Base-by-base conservation (phyloP, 2,329 filamentous ascomycete species). In the Neonectria hederae region DNA sequence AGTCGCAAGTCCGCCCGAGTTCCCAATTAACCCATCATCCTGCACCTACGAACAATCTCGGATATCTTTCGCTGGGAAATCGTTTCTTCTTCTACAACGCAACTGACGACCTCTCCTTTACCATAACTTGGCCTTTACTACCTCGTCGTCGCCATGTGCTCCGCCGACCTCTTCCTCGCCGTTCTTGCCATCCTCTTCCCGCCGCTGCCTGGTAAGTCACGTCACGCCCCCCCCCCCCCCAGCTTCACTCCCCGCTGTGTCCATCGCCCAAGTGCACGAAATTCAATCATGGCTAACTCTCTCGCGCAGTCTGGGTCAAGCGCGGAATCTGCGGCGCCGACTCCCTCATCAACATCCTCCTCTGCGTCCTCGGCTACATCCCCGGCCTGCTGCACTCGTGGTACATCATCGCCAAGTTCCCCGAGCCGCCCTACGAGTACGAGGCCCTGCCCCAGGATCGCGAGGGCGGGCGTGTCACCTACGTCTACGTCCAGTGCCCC, bases 401-500 rank as follows among this genome's bases (percentile, higher is more conserved):
- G 95, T 99, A 98, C 86, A 97, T 98, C 80, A 97, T 99, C 80
- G 88, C 92, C 74, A 91, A 92, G 76, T 92, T 91, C 78, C 96
- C 96, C 63, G 95, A 97, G 65, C 71, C 86, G 43, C 84, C 90
- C 63, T 87, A 86, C 78, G 88, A 91, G 67, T 94, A 96, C 80
- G 87, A 92, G 71, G 81, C 83, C 54, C 78, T 92, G 43, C 80
- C 86, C 5, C 87, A 89, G 57, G 86, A 87, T 73, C 72, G 76
- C 72, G 85, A 86, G 70, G 81, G 82, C 71, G 83, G 86, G 70
- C 86, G 84, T 65, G 89, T 95, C 59, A 91, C 90, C 42, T 95
- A 96, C 79, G 92, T 97, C 77, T 92, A 93, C 76, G 91, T 93
- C 62, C 85, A 87, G 70, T 79, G 82, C 71, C 79, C 80, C 48